Conservation (phyloP, 176 grass and related monocot genomes). For the Hsuehochloa calcarea region DNA sequence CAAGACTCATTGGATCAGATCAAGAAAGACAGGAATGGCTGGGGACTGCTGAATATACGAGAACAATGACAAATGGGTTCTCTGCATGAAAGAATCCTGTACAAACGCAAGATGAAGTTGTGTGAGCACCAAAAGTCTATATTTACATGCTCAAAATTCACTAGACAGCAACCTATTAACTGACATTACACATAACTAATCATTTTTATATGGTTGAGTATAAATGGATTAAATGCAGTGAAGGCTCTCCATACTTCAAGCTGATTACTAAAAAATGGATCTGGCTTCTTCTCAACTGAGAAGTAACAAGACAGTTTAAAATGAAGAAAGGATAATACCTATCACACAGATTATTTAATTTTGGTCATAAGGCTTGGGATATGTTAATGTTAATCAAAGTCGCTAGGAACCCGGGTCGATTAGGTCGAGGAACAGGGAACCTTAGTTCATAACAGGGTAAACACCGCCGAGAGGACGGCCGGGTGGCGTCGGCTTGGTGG, state of each 20-base stretch:
- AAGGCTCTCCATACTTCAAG: background rate
- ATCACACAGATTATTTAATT: background rate
- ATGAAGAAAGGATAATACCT: background rate
- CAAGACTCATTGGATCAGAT: slow-evolving; percentile 68
- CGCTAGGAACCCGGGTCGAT: too few relatives aligned
- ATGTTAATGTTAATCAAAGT: background rate
- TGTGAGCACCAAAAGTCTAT: background rate
- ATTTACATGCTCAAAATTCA: background rate
- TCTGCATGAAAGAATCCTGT: background rate
- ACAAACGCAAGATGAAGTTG: background rate
- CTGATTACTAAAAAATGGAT: background rate
- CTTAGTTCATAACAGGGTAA: too few relatives aligned
- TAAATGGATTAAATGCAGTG: background rate
- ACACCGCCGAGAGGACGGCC: too few relatives aligned
- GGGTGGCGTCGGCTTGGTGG: too few relatives aligned
- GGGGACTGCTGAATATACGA: background rate
- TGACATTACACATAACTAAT: background rate
- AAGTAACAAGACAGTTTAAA: too few relatives aligned
- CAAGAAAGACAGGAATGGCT: background rate
- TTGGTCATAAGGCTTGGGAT: background rate
- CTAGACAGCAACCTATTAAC: background rate
- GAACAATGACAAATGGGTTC: background rate
- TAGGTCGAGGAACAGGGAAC: too few relatives aligned
- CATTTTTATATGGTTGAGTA: background rate
- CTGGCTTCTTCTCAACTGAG: background rate